Conservation (phyloP, 331 rosid species). For the Saraca asoca region DNA sequence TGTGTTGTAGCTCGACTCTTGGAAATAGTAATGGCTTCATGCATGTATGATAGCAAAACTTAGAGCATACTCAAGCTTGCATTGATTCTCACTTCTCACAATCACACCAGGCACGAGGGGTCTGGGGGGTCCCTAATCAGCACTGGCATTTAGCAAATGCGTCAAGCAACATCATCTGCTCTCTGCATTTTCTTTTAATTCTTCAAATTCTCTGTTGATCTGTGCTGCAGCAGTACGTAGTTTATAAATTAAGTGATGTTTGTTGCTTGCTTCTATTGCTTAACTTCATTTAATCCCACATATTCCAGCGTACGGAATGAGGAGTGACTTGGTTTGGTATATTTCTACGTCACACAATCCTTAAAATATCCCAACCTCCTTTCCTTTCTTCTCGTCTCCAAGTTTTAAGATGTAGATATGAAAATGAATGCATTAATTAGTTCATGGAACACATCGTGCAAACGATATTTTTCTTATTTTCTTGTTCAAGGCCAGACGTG, state of each 20-base stretch:
- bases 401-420: too few relatives aligned
- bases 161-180: constrained; percentile 96
- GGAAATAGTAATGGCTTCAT: too few relatives aligned
- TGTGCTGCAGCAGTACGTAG: not conserved
- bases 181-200: constrained; percentile 63
- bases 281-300: not conserved
- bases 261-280: constrained; percentile 17
- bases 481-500: too few relatives aligned
- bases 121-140: constrained; percentile 32
- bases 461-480: too few relatives aligned
- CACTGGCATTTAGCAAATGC: constrained; percentile 59
- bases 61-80: constrained; percentile 47
- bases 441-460: too few relatives aligned
- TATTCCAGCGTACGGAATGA: constrained; percentile 44
- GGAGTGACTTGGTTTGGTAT: constrained; percentile 34
- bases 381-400: not conserved
- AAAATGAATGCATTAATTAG: too few relatives aligned
- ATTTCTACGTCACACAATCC: constrained; percentile 34
- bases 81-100: constrained; percentile 35
- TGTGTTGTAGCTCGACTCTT: too few relatives aligned
- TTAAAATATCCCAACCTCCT: constrained; percentile 31
- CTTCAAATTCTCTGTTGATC: not conserved
- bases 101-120: constrained; percentile 60
- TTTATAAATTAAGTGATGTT: constrained; percentile 9
- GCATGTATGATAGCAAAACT: too few relatives aligned